Evolutionary conservation across 169 alveolate genomes (phyloP).

Genomic region (Cryptosporidium tyzzeri): DNA sequence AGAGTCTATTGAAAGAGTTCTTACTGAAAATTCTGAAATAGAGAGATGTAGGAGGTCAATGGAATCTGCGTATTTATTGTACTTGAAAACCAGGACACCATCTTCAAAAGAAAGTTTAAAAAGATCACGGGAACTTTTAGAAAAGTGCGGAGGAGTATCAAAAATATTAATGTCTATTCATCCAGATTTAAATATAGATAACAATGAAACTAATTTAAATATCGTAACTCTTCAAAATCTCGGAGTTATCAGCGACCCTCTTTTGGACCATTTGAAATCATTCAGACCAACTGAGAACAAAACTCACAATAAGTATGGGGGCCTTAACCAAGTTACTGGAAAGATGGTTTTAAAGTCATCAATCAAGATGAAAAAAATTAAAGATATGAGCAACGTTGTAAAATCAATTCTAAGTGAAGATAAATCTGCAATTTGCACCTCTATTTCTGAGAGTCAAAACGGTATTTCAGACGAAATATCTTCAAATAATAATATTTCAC

Average conservation of each 20-base stretch:
- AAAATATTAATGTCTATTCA: constrained; percentile 61
- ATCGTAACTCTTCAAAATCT: not conserved
- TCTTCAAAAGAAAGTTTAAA: constrained; percentile 76
- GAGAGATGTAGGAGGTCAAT: constrained; percentile 65
- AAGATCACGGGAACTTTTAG: constrained; percentile 55
- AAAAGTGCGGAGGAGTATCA: constrained; percentile 49
- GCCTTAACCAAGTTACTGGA: not conserved
- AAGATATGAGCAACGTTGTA: not conserved
- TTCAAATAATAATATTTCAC: constrained; percentile 12
- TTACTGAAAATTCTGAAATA: constrained; percentile 76
- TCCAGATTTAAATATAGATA: constrained; percentile 11
- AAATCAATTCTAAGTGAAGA: constrained; percentile 16
- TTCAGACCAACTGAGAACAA: constrained; percentile 54
- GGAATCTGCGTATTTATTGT: constrained; percentile 76
- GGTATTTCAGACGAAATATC: not conserved
- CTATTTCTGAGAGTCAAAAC: not conserved
- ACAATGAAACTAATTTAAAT: not conserved
- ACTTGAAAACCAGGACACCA: constrained; percentile 70
- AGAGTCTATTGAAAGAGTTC: constrained; percentile 70
- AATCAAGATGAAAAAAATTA: constrained; percentile 52
- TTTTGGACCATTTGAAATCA: constrained; percentile 51
- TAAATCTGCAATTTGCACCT: not conserved
- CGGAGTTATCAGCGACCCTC: constrained; percentile 61
- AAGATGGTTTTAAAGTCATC: constrained; percentile 39
- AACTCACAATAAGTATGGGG: not conserved